Base-by-base conservation (phyloP, 345 rosid species). In the Mangifera indica region DNA sequence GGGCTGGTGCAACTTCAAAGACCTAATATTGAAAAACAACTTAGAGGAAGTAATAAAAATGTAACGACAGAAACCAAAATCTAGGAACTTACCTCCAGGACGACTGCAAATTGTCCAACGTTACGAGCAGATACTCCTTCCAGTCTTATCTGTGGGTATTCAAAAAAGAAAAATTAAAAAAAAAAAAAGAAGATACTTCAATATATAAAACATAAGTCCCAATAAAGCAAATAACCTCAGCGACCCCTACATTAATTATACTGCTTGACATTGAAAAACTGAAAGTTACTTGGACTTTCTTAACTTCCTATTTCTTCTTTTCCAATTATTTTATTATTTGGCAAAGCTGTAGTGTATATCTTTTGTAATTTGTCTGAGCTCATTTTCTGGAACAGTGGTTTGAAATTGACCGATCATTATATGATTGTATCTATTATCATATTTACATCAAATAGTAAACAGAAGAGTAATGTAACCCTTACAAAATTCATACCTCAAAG, bases 1-100 rank as follows among this genome's bases (percentile, higher is more conserved):
- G 92, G 3, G 92, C 84, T 17, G 93, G 95, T 24, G 97, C 99
- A 73, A 94, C 97, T 86, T 95, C 96, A 70, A 66, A 95, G 69
- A 90, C 81, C 99, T 95, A 68, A 59, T 2, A 54, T 25, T 4
- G 34, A 67, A 67, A 55, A 59, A 70, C 24, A 18, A 24, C 7
- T 21, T 10, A 44, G 52, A 62, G 60, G 58, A 48, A 56, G 6
- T 22, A 22, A 57, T n/a, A 78, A 61, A 52, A 48, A 54, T 42
- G 71, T 26, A 18, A 49, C 10, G 14, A 53, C 56, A 70, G 57
- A 26, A 54, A 78, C 22, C 24, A 42, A 49, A 29, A 34, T 68
- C 65, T 59, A 49, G 59, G 57, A 52, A 48, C 67, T 71, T 48
- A 90, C 98, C 92, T 90, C 97, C 81, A 94, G 70, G 68, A 94